Evolutionary conservation across 1,139 yeast species (phyloP).

Genomic region (Hansenula anomala): DNA sequence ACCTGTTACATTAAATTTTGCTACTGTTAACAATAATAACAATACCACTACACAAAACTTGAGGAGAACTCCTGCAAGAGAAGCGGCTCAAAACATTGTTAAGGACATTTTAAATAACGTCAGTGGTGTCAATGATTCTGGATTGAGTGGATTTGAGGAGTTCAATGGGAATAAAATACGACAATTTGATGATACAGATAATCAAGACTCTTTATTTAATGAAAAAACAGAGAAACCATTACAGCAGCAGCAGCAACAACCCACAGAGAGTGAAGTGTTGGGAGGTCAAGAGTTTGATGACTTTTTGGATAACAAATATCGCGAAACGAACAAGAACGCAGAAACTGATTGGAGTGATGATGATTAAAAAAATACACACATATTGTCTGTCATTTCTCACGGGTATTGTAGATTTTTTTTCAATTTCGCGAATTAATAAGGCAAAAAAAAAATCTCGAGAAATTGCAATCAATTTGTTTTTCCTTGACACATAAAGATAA

Average conservation of each 20-base stretch:
- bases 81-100: conserved; percentile 20
- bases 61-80: conserved; percentile 15
- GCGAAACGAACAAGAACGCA: background rate
- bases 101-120: conserved; percentile 18
- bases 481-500: no score
- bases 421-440: no score
- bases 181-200: conserved; percentile 1
- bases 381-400: no score
- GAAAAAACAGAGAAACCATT: conserved; percentile 3
- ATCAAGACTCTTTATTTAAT: conserved; percentile 7
- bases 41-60: conserved; percentile 1
- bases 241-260: background rate
- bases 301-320: conserved; percentile 11
- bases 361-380: background rate
- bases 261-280: background rate
- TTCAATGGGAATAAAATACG: background rate
- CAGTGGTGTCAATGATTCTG: conserved; percentile 20
- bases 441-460: no score
- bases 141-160: conserved; percentile 2
- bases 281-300: conserved; percentile 17
- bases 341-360: conserved; percentile 16
- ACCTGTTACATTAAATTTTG: conserved; percentile 22
- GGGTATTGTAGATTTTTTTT: no score
- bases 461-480: no score
- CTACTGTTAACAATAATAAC: conserved; percentile 5